These are phyloP conservation scores for Salvia sclarea DNA, from an alignment of 305 asterid species.

Conservation along the genomic window DNA sequence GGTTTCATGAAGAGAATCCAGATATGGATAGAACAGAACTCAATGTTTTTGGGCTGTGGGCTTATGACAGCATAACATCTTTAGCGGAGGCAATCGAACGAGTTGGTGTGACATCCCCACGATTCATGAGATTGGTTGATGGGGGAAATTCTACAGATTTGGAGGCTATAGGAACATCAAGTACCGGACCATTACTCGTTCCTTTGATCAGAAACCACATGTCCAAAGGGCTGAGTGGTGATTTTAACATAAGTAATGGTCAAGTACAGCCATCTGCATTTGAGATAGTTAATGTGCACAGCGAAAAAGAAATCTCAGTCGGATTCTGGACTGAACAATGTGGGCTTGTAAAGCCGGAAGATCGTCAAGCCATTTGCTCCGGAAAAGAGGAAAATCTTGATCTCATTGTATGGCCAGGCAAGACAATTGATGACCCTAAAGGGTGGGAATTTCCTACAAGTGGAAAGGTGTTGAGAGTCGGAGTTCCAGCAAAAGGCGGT, in stretches of 20 bases:
- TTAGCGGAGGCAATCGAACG: conserved; percentile 42
- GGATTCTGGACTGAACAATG: conserved; percentile 45
- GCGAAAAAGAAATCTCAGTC: conserved; percentile 34
- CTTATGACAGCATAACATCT: conserved; percentile 36
- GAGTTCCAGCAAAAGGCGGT: conserved; percentile 45
- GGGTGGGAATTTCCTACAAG: conserved; percentile 58
- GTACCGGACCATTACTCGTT: conserved; percentile 37
- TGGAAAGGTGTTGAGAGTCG: conserved; percentile 40
- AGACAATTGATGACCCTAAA: conserved; percentile 38
- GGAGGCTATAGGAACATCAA: conserved; percentile 46
- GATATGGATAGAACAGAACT: conserved; percentile 24
- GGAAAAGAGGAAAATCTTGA: not conserved
- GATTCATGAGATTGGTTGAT: conserved; percentile 8
- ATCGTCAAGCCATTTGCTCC: not conserved
- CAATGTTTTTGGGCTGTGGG: conserved; percentile 48
- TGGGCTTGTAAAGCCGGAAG: conserved; percentile 29
- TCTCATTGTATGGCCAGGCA: conserved; percentile 59
- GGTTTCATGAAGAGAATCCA: conserved; percentile 39
- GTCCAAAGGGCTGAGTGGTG: conserved; percentile 50
- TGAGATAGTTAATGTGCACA: conserved; percentile 49
- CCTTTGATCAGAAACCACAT: conserved; percentile 35
- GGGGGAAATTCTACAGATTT: conserved; percentile 39
- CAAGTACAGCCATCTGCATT: conserved; percentile 44
- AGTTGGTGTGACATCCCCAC: conserved; percentile 21
- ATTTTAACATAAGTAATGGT: conserved; percentile 41